phyloP scores from a whole-genome alignment of 192 early-diverging fungal genomes.

The Rhizoclosmatium globosum region DNA sequence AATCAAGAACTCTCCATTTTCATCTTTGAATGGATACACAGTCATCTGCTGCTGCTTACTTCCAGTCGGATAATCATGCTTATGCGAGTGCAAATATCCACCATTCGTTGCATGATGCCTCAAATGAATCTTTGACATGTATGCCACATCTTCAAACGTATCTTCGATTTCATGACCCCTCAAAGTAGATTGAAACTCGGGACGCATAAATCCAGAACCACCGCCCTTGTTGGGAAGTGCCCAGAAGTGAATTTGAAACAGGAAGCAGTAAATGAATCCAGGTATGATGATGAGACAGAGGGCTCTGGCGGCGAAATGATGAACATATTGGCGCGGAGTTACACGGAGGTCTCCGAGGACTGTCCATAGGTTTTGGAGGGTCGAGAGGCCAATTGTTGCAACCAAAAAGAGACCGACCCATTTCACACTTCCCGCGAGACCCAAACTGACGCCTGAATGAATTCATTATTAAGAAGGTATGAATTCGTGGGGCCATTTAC shows the following conservation, averaged over 20 bases:
- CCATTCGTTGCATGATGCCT: slow-evolving; percentile 76
- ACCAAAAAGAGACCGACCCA: slow-evolving; percentile 66
- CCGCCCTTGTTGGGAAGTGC: slow-evolving; percentile 49
- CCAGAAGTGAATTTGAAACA: slow-evolving; percentile 59
- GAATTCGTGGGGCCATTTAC: background rate
- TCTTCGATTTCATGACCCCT: slow-evolving; percentile 48
- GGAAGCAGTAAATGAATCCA: slow-evolving; percentile 51
- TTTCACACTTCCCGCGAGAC: slow-evolving; percentile 59
- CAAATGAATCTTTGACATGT: slow-evolving; percentile 67
- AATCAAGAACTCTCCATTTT: slow-evolving; percentile 83
- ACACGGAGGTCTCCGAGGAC: slow-evolving; percentile 51
- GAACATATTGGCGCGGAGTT: slow-evolving; percentile 28
- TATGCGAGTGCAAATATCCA: slow-evolving; percentile 81
- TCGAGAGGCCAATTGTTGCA: slow-evolving; percentile 57
- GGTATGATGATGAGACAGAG: slow-evolving; percentile 60
- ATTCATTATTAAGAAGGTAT: too few relatives aligned
- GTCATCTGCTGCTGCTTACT: slow-evolving; percentile 79
- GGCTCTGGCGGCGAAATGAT: slow-evolving; percentile 59
- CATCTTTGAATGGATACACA: slow-evolving; percentile 61
- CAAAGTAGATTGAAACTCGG: slow-evolving; percentile 64
- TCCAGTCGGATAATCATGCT: slow-evolving; percentile 70
- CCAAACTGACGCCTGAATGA: slow-evolving; percentile 54
- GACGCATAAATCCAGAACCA: slow-evolving; percentile 59
- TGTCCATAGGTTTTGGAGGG: slow-evolving; percentile 58
- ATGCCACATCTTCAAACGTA: slow-evolving; percentile 63